Conservation (phyloP, 305 asterid species). For the Fraxinus dipetala region DNA sequence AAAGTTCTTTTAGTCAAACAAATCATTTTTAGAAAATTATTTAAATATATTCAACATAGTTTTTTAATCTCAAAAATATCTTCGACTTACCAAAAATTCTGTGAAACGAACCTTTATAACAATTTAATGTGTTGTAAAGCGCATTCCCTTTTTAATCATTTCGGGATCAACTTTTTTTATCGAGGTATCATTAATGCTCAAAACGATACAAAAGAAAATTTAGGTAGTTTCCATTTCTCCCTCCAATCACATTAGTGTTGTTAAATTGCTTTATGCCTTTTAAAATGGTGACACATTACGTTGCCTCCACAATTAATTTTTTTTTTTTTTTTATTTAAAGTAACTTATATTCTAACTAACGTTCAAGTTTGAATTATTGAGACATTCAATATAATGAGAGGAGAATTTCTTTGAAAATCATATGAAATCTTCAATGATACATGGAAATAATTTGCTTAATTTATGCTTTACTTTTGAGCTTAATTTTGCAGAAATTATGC, state of each 20-base stretch:
- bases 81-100: too few species aligned
- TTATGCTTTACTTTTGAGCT: not conserved
- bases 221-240: slow-evolving; percentile 13
- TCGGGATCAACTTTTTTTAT: not conserved
- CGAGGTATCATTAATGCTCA: not conserved
- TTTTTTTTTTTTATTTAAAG: too few species aligned
- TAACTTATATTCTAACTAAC: not conserved
- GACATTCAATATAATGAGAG: not conserved
- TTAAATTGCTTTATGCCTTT: slow-evolving; percentile 14
- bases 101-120: too few species aligned
- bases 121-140: too few species aligned
- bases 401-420: not conserved
- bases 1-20: too few species aligned
- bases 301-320: not conserved
- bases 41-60: too few species aligned
- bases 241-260: not conserved
- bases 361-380: not conserved
- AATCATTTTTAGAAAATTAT: too few species aligned
- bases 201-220: not conserved
- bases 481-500: not conserved
- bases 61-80: too few species aligned
- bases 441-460: not conserved
- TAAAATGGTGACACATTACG: slow-evolving; percentile 18
- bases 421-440: not conserved
- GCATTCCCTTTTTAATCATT: not conserved